A percentile compares a stretch with the other conserved stretches of the same genome.
phyloP scores from a whole-genome alignment of 805 yeast species.

The Candida stauntonica region DNA sequence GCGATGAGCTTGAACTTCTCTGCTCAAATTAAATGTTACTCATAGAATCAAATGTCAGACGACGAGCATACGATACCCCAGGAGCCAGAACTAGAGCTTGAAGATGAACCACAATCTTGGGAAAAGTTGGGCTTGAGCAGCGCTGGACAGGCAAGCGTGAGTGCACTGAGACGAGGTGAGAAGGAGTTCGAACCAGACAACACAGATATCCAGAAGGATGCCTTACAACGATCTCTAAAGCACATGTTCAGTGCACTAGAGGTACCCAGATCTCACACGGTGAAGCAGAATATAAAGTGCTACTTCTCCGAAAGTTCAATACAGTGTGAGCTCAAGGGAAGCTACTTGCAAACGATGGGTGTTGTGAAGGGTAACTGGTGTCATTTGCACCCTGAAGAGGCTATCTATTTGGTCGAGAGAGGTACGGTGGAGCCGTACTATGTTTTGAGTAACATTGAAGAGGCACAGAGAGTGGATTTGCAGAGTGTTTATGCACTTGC shows the following conservation, averaged over 20 bases:
- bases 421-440: constrained; percentile 53
- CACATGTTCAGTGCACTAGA: constrained; percentile 71
- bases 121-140: constrained; percentile 22
- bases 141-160: too few species aligned
- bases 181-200: constrained; percentile 87
- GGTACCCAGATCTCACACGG: constrained; percentile 41
- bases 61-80: constrained; percentile 4
- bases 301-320: constrained; percentile 42
- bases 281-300: constrained; percentile 43
- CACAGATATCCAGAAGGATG: constrained; percentile 44
- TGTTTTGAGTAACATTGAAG: too few species aligned
- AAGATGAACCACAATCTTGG: constrained; percentile 55
- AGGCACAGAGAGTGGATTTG: constrained; percentile 44
- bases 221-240: constrained; percentile 49
- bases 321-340: constrained; percentile 59
- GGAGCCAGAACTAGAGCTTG: constrained; percentile 19
- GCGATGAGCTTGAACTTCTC: too few species aligned
- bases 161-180: constrained; percentile 74
- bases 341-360: constrained; percentile 72
- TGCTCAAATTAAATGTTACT: too few species aligned
- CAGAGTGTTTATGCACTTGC: constrained; percentile 59
- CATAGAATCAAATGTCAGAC: background rate
- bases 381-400: constrained; percentile 61
- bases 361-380: constrained; percentile 41
- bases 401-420: constrained; percentile 74